A percentile compares a stretch with the other conserved stretches of the same genome.
These are phyloP conservation scores for Dendrobium chrysotoxum DNA, from an alignment of 106 monocot genomes.

Conservation along the genomic window DNA sequence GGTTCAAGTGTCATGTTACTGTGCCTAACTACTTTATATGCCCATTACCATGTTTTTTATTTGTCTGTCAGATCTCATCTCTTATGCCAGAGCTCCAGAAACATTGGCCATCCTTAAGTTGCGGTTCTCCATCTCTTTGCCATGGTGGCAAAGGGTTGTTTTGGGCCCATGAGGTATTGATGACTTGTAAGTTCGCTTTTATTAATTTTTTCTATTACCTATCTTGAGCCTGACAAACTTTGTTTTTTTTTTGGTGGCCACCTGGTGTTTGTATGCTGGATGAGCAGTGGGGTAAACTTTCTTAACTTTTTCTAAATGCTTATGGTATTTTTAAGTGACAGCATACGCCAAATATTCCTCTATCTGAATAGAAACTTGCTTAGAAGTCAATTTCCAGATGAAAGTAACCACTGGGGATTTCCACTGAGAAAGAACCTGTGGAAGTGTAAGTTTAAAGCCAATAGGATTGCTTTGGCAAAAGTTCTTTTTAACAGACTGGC, in stretches of 20 bases:
- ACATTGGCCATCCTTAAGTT: constrained; percentile 91
- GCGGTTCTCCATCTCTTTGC: constrained; percentile 60
- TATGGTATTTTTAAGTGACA: not conserved
- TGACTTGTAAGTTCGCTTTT: not conserved
- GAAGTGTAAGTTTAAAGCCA: not conserved
- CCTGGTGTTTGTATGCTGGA: constrained; percentile 18
- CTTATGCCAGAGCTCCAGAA: constrained; percentile 56
- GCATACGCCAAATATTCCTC: not conserved
- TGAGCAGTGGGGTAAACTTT: constrained; percentile 78
- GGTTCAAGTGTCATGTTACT: not conserved
- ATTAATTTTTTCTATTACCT: not conserved
- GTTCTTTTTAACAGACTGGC: not conserved
- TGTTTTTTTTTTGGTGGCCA: constrained; percentile 22
- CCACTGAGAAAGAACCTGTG: not conserved
- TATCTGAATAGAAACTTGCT: not conserved
- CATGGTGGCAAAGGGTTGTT: constrained; percentile 77
- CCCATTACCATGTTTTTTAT: not conserved
- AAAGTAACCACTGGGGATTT: not conserved
- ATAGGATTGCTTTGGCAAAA: not conserved
- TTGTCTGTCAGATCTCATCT: constrained; percentile 42
- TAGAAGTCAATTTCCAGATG: not conserved
- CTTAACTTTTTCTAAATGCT: not conserved
- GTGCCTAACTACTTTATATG: not conserved
- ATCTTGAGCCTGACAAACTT: constrained; percentile 4
- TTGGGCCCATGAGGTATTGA: constrained; percentile 94